A percentile compares a stretch with the other conserved stretches of the same genome.
Evolutionary conservation across 2,329 filamentous ascomycete species (phyloP).

Genomic region (Xylaria sp.): DNA sequence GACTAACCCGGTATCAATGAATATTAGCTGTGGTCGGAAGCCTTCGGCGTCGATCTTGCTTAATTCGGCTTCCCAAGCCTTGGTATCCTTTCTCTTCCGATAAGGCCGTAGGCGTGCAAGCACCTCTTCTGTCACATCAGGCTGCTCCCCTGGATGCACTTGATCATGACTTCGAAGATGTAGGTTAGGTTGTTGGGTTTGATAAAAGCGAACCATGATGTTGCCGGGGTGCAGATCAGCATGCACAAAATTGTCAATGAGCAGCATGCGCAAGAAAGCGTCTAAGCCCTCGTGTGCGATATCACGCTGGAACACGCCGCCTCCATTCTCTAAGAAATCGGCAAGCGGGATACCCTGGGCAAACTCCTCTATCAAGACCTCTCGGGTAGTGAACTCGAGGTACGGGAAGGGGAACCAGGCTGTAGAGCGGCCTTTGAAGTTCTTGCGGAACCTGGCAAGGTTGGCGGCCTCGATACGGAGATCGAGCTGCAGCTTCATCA

Average conservation of each 20-base stretch:
- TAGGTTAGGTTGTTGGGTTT: slow-evolving; percentile 74
- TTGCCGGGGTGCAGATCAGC: slow-evolving; percentile 96
- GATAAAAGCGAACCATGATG: slow-evolving; percentile 99
- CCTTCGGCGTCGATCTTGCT: slow-evolving; percentile 81
- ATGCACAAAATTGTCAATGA: slow-evolving; percentile 97
- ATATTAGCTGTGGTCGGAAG: slow-evolving; percentile 91
- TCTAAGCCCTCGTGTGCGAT: slow-evolving; percentile 95
- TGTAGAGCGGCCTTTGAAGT: slow-evolving; percentile 87
- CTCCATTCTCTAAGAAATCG: slow-evolving; percentile 89
- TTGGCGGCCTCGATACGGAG: slow-evolving; percentile 94
- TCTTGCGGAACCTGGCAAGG: slow-evolving; percentile 82
- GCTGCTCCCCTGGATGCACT: slow-evolving; percentile 37
- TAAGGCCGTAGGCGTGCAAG: slow-evolving; percentile 79
- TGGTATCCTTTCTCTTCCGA: slow-evolving; percentile 63
- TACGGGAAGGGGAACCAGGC: slow-evolving; percentile 98
- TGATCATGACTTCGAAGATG: slow-evolving; percentile 50
- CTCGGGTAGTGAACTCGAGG: slow-evolving; percentile 86
- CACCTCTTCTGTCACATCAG: slow-evolving; percentile 87
- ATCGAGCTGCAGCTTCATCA: slow-evolving; percentile 98
- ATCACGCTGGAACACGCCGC: slow-evolving; percentile 89
- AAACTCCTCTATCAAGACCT: slow-evolving; percentile 93
- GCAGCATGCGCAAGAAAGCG: slow-evolving; percentile 93
- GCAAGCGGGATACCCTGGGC: slow-evolving; percentile 91
- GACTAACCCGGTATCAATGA: slow-evolving; percentile 95
- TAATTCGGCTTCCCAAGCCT: slow-evolving; percentile 77